Base-by-base conservation (phyloP, 2,329 filamentous ascomycete species). In the Parascedosporium putredinis region DNA sequence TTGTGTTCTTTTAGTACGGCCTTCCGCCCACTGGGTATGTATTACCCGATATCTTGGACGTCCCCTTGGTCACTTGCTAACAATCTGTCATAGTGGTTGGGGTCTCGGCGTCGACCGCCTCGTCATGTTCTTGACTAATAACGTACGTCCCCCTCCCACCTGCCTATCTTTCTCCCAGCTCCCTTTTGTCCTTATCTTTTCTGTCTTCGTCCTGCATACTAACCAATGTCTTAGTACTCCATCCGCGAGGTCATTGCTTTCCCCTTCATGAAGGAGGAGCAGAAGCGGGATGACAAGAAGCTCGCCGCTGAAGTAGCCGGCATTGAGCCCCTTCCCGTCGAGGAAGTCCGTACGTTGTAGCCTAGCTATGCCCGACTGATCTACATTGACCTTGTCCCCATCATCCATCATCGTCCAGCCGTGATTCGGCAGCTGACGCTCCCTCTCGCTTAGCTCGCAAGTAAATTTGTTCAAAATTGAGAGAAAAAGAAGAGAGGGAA, bases 181-280 rank as follows among this genome's bases (percentile, higher is more conserved):
- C 12, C 12, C 6, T 18, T 16, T 2, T 33, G 16, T n/a, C 27
- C 14, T 29, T 10, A 22, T 14, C 25, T 10, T 45, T 24, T 18
- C 16, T 5, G 4, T 25, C 42, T 10, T 4, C 12, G 16, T 38
- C n/a, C 5, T n/a, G 22, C n/a, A 8, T 23, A 14, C 20, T 7
- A 20, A 43, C 31, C 16, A 38, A 44, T 25, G 23, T 20, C 8
- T 12, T 18, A 48, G 46, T 68, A 95, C 73, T 87, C 81, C 59
- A 98, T 98, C 67, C 90, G 93, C 70, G 93, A 98, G 70, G 91
- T 97, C 3, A 71, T 97, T 55, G 83, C 91, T 7, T 98, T 98
- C 81, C 93, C 93, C 9, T 91, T 96, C 72, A 95, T 98, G 88
- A 95, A 95, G 80, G 86, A 91, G 47, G 86, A 91, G 61, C 47